Base-by-base conservation (phyloP, 2,329 filamentous ascomycete genomes). In the Colletotrichum camelliae region DNA sequence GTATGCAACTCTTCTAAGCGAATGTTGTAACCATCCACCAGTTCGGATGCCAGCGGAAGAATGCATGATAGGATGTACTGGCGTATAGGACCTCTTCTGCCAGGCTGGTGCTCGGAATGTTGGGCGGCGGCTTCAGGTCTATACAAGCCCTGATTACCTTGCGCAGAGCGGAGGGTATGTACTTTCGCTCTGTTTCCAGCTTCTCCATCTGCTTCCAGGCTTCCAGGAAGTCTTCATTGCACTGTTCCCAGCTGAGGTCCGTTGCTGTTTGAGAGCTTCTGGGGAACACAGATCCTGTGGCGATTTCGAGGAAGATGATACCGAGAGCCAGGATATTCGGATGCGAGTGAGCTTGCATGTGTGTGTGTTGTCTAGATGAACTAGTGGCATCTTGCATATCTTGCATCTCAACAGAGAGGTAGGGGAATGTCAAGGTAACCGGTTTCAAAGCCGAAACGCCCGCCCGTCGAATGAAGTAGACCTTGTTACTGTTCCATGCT, bases 281-380 rank as follows among this genome's bases (percentile, higher is more conserved):
- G 10, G 18, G 16, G 0, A 62, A 37, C 13, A 15, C 9, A 10
- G 60, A 18, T 1, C 60, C 60, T 35, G 31, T 62, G 31, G 60
- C 60, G 0, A 62, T 62, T 5, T 62, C 60, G 16, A 62, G 33
- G 4, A 62, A 62, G 0, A 62, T 21, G 1, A 62, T 62, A 0
- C 60, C 60, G 0, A 62, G 31, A 5, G 60, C 33, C 0, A 62
- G 33, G 3, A 62, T 62, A 1, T 6, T 62, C 2, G 60, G 60
- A 10, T 62, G 60, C 1, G 6, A 1, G 13, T 62, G 60, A 3
- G 29, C 29, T n/a, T 62, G 60, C 21, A 60, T 27, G 3, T 60
- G 57, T 0, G 4, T 18, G 37, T 43, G 2, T 1, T 1, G 13
- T 31, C 0, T 10, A 0, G 13, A 18, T 4, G 1, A 16, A 2